Conservation (phyloP, 139 green algal genomes). For the Picochlorum sp. region DNA sequence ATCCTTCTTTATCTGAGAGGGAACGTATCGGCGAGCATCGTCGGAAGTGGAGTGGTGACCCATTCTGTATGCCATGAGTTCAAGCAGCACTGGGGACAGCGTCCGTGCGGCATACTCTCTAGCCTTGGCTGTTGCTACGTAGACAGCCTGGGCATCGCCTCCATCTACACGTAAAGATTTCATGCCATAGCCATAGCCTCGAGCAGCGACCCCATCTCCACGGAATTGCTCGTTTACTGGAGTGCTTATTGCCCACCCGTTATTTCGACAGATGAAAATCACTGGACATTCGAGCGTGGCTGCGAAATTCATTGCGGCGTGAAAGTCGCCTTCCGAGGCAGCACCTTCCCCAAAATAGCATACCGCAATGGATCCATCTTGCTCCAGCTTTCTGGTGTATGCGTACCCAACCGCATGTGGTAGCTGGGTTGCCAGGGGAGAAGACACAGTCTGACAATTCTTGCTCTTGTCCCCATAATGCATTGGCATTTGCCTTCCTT, state of each 20-base stretch:
- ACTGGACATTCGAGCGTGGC: constrained; percentile 62
- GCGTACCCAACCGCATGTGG: constrained; percentile 85
- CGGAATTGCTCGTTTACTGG: constrained; percentile 78
- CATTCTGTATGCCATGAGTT: constrained; percentile 76
- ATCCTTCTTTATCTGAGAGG: constrained; percentile 53
- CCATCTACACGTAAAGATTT: constrained; percentile 74
- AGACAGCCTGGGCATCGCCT: constrained; percentile 76
- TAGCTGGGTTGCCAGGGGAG: constrained; percentile 82
- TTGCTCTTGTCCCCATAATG: constrained; percentile 75
- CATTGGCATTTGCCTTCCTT: constrained; percentile 92
- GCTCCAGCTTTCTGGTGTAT: constrained; percentile 69
- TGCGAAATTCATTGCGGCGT: constrained; percentile 90
- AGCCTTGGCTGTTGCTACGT: constrained; percentile 51
- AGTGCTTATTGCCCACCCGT: constrained; percentile 90
- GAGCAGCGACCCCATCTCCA: constrained; percentile 73
- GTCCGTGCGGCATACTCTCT: constrained; percentile 28
- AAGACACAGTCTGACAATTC: constrained; percentile 86
- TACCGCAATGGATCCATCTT: constrained; percentile 22
- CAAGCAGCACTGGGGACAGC: constrained; percentile 60
- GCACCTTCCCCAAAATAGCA: constrained; percentile 84
- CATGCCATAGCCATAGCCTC: constrained; percentile 72
- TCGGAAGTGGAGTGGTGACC: constrained; percentile 89
- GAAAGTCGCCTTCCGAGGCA: constrained; percentile 81
- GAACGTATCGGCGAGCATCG: constrained; percentile 76
- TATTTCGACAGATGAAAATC: constrained; percentile 95